Conservation (phyloP, 2,329 filamentous ascomycete genomes). For the Epichloe typhina region DNA sequence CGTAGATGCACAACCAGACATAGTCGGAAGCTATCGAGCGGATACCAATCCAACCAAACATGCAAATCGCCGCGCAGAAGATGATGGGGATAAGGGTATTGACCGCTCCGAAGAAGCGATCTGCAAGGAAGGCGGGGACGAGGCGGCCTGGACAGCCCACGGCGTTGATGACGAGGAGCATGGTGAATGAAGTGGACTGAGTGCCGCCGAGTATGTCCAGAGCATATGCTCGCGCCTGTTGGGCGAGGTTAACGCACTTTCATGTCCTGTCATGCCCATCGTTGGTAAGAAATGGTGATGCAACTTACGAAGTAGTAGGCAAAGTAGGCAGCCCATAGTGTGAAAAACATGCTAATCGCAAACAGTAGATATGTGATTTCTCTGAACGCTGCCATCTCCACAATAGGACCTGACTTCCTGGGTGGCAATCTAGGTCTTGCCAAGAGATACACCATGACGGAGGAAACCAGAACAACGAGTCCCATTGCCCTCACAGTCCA, state of each 20-base stretch:
- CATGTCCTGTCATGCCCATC: too few relatives aligned
- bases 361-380: conserved; percentile 30
- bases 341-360: conserved; percentile 22
- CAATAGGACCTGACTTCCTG: conserved; percentile 33
- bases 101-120: conserved; percentile 38
- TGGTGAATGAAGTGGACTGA: conserved; percentile 38
- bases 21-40: conserved; percentile 26
- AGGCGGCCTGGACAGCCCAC: conserved; percentile 43
- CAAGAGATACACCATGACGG: conserved; percentile 25
- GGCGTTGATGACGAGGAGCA: conserved; percentile 47
- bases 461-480: conserved; percentile 39
- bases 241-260: too few relatives aligned
- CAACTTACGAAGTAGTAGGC: conserved; percentile 32
- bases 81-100: conserved; percentile 41
- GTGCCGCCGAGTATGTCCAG: conserved; percentile 30
- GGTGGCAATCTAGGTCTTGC: conserved; percentile 35
- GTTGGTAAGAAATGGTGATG: background rate
- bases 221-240: conserved; percentile 25
- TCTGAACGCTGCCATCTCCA: conserved; percentile 37
- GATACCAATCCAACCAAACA: conserved; percentile 43
- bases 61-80: conserved; percentile 29
- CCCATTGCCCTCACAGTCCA: conserved; percentile 53
- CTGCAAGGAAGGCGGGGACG: conserved; percentile 40
- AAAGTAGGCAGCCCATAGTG: conserved; percentile 37
- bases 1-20: conserved; percentile 49